Evolutionary conservation across 2,329 filamentous ascomycete genomes (phyloP).

Genomic region (Colletotrichum liriopes): DNA sequence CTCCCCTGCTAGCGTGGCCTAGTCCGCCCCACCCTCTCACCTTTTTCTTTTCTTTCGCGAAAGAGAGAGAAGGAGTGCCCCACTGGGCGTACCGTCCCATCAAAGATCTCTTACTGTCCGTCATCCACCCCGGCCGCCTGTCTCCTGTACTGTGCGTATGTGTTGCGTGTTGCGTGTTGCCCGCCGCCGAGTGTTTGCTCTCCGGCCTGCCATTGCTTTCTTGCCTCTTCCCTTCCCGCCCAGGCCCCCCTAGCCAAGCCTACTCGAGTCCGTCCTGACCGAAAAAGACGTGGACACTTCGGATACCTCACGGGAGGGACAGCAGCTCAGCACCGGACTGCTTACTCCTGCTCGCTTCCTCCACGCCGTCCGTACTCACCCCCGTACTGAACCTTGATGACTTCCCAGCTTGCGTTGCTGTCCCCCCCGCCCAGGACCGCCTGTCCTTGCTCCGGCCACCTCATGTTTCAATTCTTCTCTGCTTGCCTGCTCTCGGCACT

Average conservation of each 20-base stretch:
- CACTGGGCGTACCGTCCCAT: conserved; percentile 11
- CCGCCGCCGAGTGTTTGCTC: conserved; percentile 12
- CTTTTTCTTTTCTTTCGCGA: conserved; percentile 5
- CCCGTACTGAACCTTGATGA: conserved; percentile 1
- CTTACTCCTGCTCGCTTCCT: background rate
- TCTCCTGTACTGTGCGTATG: conserved; percentile 24
- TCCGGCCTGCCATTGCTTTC: background rate
- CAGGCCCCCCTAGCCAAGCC: background rate
- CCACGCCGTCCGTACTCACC: background rate
- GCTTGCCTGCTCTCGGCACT: conserved; percentile 28
- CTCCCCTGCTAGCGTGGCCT: conserved; percentile 22
- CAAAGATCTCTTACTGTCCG: conserved; percentile 38
- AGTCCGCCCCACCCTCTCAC: conserved; percentile 7
- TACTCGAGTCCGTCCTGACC: background rate
- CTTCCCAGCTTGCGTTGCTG: background rate
- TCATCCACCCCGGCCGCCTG: conserved; percentile 14
- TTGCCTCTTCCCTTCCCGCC: background rate
- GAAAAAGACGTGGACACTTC: conserved; percentile 2
- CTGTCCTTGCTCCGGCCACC: conserved; percentile 21
- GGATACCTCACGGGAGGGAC: background rate
- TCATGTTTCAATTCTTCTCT: conserved; percentile 30
- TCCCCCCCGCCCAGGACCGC: background rate
- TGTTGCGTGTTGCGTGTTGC: too few species aligned
- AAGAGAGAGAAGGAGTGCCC: background rate
- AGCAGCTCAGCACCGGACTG: background rate